phyloP scores from a whole-genome alignment of 2,329 filamentous ascomycete genomes.

The Teratosphaeria destructans region DNA sequence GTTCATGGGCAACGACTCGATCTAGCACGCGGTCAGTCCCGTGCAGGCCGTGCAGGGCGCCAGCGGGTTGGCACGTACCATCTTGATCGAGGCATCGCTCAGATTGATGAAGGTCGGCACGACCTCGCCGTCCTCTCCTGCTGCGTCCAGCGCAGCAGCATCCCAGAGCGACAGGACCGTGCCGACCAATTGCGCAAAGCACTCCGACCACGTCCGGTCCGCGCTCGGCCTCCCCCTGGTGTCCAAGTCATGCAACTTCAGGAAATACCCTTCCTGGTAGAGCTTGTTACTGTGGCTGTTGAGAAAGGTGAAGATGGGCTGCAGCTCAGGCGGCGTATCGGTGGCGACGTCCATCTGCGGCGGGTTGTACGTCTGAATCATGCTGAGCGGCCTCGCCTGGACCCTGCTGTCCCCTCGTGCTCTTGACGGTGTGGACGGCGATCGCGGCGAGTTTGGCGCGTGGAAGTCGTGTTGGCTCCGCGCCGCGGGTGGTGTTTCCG shows the following conservation, averaged over 20 bases:
- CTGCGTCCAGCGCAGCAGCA: slow-evolving; percentile 78
- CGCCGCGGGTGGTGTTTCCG: slow-evolving; percentile 10
- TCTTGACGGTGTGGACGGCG: slow-evolving; percentile 26
- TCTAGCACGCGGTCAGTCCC: slow-evolving; percentile 18
- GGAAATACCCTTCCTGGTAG: slow-evolving; percentile 94
- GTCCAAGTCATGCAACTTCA: slow-evolving; percentile 93
- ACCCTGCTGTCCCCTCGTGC: slow-evolving; percentile 39
- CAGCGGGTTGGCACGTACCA: slow-evolving; percentile 48
- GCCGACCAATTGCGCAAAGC: slow-evolving; percentile 90
- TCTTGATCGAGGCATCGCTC: slow-evolving; percentile 94
- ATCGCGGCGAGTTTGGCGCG: slow-evolving; percentile 28
- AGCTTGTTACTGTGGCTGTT: slow-evolving; percentile 94
- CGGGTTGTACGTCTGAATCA: slow-evolving; percentile 76
- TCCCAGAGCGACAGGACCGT: slow-evolving; percentile 95
- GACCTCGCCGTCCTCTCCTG: slow-evolving; percentile 74
- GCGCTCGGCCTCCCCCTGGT: slow-evolving; percentile 74
- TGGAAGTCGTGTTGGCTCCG: slow-evolving; percentile 15
- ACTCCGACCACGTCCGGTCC: slow-evolving; percentile 89
- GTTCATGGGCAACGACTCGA: slow-evolving; percentile 71
- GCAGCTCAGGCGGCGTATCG: slow-evolving; percentile 83
- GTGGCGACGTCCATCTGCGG: slow-evolving; percentile 74
- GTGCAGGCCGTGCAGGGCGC: background rate
- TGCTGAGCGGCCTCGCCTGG: slow-evolving; percentile 65
- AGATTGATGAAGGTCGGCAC: slow-evolving; percentile 91
- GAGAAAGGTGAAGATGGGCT: slow-evolving; percentile 85